A percentile compares a stretch with the other conserved stretches of the same genome.
phyloP scores from a whole-genome alignment of 441 rosid genomes.

The Populus hybrid region DNA sequence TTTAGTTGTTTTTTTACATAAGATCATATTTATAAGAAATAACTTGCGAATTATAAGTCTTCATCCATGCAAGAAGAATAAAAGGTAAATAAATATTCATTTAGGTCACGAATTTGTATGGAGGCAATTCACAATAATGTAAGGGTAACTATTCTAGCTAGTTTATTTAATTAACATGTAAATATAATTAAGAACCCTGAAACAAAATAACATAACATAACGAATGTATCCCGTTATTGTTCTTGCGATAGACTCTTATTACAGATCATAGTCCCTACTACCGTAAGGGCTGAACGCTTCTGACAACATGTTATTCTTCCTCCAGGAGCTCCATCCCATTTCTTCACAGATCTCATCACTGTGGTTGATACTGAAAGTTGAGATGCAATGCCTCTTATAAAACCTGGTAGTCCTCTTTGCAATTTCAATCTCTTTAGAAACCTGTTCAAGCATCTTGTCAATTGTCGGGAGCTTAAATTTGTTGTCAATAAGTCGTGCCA shows the following conservation, averaged over 20 bases:
- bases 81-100: too few species aligned
- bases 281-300: conserved; percentile 80
- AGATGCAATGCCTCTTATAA: conserved; percentile 76
- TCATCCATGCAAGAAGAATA: too few species aligned
- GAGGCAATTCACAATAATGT: too few species aligned
- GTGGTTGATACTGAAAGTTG: conserved; percentile 85
- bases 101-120: too few species aligned
- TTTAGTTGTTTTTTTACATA: too few species aligned
- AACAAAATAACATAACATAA: too few species aligned
- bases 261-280: conserved; percentile 54
- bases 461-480: conserved; percentile 64
- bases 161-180: too few species aligned
- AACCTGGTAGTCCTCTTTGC: conserved; percentile 61
- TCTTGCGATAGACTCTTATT: background rate
- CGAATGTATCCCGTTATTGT: background rate
- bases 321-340: conserved; percentile 73
- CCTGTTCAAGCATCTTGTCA: conserved; percentile 56
- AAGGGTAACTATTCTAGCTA: too few species aligned
- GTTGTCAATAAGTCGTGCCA: conserved; percentile 47
- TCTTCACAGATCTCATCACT: conserved; percentile 77
- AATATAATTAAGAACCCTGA: too few species aligned
- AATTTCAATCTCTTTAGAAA: conserved; percentile 51
- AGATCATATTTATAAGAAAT: too few species aligned
- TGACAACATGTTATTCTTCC: conserved; percentile 55
- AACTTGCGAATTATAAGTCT: too few species aligned